A percentile compares a stretch with the other conserved stretches of the same genome.
Conservation (phyloP, 805 yeast genomes). For the Blastobotrys parvus region DNA sequence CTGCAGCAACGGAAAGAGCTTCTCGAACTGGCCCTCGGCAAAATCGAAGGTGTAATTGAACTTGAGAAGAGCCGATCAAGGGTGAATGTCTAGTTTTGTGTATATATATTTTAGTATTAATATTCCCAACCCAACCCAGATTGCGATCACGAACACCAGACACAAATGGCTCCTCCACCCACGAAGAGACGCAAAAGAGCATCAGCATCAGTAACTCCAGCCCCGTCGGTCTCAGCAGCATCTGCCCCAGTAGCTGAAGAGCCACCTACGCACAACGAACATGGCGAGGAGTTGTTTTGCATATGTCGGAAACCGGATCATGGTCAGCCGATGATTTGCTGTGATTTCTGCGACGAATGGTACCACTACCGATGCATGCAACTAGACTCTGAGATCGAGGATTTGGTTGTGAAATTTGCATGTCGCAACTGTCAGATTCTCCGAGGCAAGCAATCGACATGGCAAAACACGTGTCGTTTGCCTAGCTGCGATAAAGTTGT, state of each 20-base stretch:
- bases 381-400: conserved; percentile 41
- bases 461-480: conserved; percentile 73
- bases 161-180: too few relatives aligned
- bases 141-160: too few relatives aligned
- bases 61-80: conserved; percentile 41
- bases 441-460: conserved; percentile 35
- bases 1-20: conserved; percentile 88
- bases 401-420: conserved; percentile 53
- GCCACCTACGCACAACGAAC: too few relatives aligned
- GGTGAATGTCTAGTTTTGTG: too few relatives aligned
- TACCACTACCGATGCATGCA: conserved; percentile 76
- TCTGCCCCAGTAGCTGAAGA: too few relatives aligned
- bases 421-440: conserved; percentile 55
- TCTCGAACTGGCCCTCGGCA: conserved; percentile 71
- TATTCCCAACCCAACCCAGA: too few relatives aligned
- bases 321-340: conserved; percentile 83
- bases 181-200: too few relatives aligned
- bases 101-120: too few relatives aligned
- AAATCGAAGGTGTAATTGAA: conserved; percentile 78
- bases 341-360: conserved; percentile 96
- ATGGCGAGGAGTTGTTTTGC: conserved; percentile 38
- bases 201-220: too few relatives aligned
- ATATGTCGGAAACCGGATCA: conserved; percentile 70
- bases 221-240: too few relatives aligned
- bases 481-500: conserved; percentile 50